Conservation (phyloP, 108 stramenopile species). For the Skeletonema grethae region DNA sequence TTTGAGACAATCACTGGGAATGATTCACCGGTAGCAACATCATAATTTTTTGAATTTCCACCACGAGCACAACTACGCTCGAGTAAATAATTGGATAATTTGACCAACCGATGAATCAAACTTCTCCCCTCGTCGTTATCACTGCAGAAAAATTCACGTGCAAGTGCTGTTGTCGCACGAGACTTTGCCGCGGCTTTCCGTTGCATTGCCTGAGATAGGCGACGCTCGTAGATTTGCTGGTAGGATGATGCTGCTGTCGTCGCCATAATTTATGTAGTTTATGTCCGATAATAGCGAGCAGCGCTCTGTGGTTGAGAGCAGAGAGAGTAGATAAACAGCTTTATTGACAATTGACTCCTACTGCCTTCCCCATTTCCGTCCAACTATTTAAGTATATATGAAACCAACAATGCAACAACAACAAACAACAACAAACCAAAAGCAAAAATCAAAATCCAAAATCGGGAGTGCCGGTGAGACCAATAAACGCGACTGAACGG, state of each 20-base stretch:
- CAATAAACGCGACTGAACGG: no score
- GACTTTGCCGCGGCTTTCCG: constrained; percentile 5
- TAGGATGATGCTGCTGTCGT: not conserved
- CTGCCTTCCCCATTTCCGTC: no score
- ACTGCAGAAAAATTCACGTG: constrained; percentile 20
- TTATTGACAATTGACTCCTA: no score
- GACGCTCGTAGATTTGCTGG: constrained; percentile 10
- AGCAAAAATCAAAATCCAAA: no score
- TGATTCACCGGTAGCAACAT: not conserved
- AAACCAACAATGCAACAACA: no score
- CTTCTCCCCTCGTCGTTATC: constrained; percentile 32
- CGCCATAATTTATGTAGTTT: not conserved
- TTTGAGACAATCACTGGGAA: constrained; percentile 7
- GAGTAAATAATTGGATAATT: constrained; percentile 2
- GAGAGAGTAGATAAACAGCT: no score
- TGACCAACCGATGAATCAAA: constrained; percentile 44
- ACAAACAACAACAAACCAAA: no score
- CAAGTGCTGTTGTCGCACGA: constrained; percentile 12
- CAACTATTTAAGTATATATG: no score
- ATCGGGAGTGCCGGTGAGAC: no score
- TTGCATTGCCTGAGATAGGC: constrained; percentile 9
- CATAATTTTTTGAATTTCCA: not conserved
- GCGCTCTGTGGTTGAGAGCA: no score
- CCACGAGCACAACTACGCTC: constrained; percentile 16
- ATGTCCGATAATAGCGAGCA: no score